phyloP scores from a whole-genome alignment of 2,329 filamentous ascomycete species.

The Cladosporium sp. region DNA sequence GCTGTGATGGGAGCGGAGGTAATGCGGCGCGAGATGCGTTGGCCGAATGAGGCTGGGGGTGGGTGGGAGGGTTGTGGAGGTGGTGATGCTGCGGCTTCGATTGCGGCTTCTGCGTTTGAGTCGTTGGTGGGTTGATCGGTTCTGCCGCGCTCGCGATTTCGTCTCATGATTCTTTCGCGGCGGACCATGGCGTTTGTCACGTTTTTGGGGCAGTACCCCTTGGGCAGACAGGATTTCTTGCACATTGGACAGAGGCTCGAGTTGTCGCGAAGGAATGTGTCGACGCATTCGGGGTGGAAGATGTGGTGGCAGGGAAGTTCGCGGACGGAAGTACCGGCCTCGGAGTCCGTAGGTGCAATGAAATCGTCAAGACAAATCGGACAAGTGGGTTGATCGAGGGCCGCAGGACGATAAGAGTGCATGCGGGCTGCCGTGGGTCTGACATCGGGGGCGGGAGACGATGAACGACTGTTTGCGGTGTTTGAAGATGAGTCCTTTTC shows the following conservation, averaged over 20 bases:
- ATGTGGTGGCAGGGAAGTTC: constrained; percentile 88
- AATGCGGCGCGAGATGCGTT: constrained; percentile 7
- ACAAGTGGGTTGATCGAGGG: constrained; percentile 70
- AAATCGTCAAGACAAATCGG: constrained; percentile 88
- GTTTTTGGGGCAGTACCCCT: constrained; percentile 50
- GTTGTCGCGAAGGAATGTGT: constrained; percentile 70
- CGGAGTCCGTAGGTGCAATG: constrained; percentile 33
- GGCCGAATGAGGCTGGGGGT: constrained; percentile 9
- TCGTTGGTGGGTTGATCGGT: background rate
- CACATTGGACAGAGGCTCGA: constrained; percentile 89
- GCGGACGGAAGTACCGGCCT: constrained; percentile 58
- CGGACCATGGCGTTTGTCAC: constrained; percentile 86
- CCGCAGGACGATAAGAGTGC: constrained; percentile 20
- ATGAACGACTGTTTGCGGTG: constrained; percentile 11
- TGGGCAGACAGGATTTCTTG: constrained; percentile 75
- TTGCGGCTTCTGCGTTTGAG: constrained; percentile 2
- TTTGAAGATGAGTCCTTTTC: constrained; percentile 13
- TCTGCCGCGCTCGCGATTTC: constrained; percentile 48
- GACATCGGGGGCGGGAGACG: constrained; percentile 14
- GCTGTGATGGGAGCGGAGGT: constrained; percentile 5
- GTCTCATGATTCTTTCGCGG: constrained; percentile 65
- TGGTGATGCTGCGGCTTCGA: background rate
- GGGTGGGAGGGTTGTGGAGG: constrained; percentile 9
- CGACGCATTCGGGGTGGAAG: constrained; percentile 88
- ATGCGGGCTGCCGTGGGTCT: constrained; percentile 17